Percentiles rank a stretch among this genome's conserved stretches.
Evolutionary conservation across 345 rosid genomes (phyloP).

Genomic region (Melaleuca alternifolia): DNA sequence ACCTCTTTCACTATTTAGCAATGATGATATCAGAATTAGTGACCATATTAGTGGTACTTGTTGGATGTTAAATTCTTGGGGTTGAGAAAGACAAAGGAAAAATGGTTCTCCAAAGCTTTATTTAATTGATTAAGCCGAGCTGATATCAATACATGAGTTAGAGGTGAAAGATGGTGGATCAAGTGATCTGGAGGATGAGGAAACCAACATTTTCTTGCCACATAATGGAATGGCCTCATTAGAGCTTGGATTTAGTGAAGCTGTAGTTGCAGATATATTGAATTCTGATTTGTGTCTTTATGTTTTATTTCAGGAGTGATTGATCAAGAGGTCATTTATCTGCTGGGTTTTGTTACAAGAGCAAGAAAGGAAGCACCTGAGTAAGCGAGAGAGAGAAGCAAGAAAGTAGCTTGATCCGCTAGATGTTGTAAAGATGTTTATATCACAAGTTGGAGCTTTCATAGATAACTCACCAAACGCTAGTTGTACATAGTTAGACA

Average conservation of each 20-base stretch:
- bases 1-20: not conserved
- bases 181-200: not conserved
- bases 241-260: not conserved
- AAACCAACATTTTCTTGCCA: not conserved
- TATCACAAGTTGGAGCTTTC: not conserved
- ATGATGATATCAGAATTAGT: not conserved
- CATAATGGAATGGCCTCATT: not conserved
- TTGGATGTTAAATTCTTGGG: not conserved
- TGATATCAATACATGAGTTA: not conserved
- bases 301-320: not conserved
- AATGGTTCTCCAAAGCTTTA: not conserved
- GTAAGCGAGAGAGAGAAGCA: not conserved
- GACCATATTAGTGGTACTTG: not conserved
- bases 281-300: not conserved
- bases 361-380: not conserved
- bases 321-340: not conserved
- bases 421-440: not conserved
- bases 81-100: not conserved
- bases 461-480: not conserved
- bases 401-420: not conserved
- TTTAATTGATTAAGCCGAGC: not conserved
- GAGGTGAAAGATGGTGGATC: not conserved
- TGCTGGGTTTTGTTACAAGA: not conserved
- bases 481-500: not conserved
- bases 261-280: not conserved